Evolutionary conservation across 192 early-diverging fungal species (phyloP), one percentile per base, ranked within the genome.

Genomic region (Piromyces sp.): DNA sequence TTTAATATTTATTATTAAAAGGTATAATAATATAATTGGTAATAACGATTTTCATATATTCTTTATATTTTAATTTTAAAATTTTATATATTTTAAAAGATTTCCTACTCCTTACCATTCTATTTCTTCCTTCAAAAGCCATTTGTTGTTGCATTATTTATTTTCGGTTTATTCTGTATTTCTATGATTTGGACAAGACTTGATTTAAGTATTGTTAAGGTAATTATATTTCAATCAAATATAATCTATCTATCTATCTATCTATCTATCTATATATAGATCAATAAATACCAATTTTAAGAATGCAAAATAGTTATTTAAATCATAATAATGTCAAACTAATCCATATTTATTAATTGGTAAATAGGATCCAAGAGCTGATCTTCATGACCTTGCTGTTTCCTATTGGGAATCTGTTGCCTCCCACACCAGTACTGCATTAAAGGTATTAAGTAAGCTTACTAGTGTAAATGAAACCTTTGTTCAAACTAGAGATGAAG

Each of bases 171-270:
- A n/a, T 84, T 89, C 40, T 17, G 87, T 6, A 16, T 87, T 37
- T 83, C 83, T 30, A 81, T 89, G 28, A n/a, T 85, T 3, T 86
- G 83, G 80, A 80, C 84, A 28, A 81, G 88, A n/a, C 37, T 89
- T 29, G 89, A 90, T 81, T 68, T 89, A 28, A 82, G 84, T 30
- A 86, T 90, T 78, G 83, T 82, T 31, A 82, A 83, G 79, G 87
- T 87, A 80, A 30, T 30, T 22, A n/a, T 26, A 68, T 1, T 33
- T 33, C n/a, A n/a, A n/a, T n/a, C n/a, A n/a, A n/a, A n/a, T n/a
- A n/a, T n/a, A n/a, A n/a, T n/a, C n/a, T n/a, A n/a, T n/a, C n/a
- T n/a, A n/a, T n/a, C n/a, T n/a, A n/a, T n/a, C n/a, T n/a, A n/a
- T n/a, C n/a, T n/a, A n/a, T n/a, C n/a, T n/a, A n/a, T n/a, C n/a